A percentile compares a stretch with the other conserved stretches of the same genome.
These are phyloP conservation scores for Cynara cardunculus DNA, from an alignment of 129 eudicot species.

Conservation along the genomic window DNA sequence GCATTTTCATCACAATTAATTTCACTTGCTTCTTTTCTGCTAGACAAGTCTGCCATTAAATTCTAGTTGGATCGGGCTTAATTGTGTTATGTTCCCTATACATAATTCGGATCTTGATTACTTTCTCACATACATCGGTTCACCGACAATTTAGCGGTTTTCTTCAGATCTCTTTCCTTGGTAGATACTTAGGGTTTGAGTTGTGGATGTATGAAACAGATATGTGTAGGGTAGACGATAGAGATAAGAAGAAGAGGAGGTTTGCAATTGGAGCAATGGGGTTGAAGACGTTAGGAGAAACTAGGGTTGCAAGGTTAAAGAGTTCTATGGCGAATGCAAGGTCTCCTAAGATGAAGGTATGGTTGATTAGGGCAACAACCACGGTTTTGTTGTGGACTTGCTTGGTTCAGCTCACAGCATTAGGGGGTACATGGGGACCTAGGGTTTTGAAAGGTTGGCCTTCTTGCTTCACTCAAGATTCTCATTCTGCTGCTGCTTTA, in stretches of 20 bases:
- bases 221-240: constrained; percentile 43
- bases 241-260: constrained; percentile 34
- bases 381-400: constrained; percentile 89
- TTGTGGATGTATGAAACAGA: constrained; percentile 32
- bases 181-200: constrained; percentile 5
- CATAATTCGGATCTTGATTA: constrained; percentile 21
- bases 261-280: constrained; percentile 58
- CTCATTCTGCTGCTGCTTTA: constrained; percentile 48
- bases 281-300: constrained; percentile 49
- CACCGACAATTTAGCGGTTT: neutral
- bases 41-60: constrained; percentile 7
- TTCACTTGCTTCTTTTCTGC: constrained; percentile 15
- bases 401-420: constrained; percentile 70
- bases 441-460: constrained; percentile 95
- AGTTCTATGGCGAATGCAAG: constrained; percentile 39
- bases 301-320: constrained; percentile 58
- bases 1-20: constrained; percentile 16
- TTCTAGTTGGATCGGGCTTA: constrained; percentile 33
- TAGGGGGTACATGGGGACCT: constrained; percentile 87
- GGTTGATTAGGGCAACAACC: constrained; percentile 79
- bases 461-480: constrained; percentile 56
- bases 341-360: constrained; percentile 70
- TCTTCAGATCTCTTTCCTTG: constrained; percentile 1
- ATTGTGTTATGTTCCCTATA: constrained; percentile 6
- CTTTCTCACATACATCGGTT: neutral